Evolutionary conservation across 768 basidiomycete genomes (phyloP).

Genomic region (Hypholoma fasciculare): DNA sequence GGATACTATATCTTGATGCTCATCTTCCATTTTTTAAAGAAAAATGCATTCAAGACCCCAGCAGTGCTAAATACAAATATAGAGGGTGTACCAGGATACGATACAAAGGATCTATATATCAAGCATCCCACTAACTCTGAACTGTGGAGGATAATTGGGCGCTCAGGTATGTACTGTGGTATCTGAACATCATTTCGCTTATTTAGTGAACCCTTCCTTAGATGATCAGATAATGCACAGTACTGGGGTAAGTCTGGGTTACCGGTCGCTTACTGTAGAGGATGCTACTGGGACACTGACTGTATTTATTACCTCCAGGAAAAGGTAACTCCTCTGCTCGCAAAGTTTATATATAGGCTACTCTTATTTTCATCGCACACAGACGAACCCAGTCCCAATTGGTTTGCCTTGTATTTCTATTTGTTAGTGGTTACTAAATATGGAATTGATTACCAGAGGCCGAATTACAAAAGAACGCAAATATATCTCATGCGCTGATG

Average conservation of each 20-base stretch:
- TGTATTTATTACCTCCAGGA: background rate
- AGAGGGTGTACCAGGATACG: constrained; percentile 3
- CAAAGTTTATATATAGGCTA: no score
- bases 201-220: no score
- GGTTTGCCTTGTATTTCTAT: background rate
- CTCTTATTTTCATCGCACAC: background rate
- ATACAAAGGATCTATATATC: constrained; percentile 1
- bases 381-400: constrained; percentile 7
- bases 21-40: background rate
- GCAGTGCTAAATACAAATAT: background rate
- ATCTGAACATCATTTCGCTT: no score
- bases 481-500: background rate
- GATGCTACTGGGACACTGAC: no score
- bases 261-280: no score
- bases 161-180: background rate
- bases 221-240: constrained; percentile 8
- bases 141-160: background rate
- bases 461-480: background rate
- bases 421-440: no score
- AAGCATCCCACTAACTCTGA: constrained; percentile 1
- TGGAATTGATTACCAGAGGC: background rate
- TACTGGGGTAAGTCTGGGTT: background rate
- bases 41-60: constrained; percentile 3
- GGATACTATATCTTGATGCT: no score
- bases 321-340: background rate